Evolutionary conservation across 176 grass and related monocot species (phyloP).

Genomic region (Miscanthus lutarioriparius): DNA sequence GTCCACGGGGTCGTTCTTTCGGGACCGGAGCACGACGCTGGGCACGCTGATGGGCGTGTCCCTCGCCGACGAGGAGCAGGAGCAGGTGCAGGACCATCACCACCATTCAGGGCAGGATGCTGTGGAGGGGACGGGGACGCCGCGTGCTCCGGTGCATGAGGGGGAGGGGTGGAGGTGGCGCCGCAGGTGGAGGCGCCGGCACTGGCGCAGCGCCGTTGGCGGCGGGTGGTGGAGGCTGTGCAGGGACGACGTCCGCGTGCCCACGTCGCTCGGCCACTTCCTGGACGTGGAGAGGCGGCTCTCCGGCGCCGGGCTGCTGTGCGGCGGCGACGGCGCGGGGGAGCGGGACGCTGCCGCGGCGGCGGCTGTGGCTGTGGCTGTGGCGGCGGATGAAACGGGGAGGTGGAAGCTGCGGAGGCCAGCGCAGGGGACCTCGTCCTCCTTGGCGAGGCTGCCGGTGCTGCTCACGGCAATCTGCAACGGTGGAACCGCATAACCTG

Average conservation of each 20-base stretch:
- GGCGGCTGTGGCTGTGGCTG: not conserved
- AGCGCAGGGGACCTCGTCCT: conserved; percentile 26
- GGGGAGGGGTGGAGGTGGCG: conserved; percentile 26
- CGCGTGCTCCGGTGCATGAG: not conserved
- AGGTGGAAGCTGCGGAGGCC: conserved; percentile 33
- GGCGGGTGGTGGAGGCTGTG: conserved; percentile 75
- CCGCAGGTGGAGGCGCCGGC: conserved; percentile 14
- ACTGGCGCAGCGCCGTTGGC: conserved; percentile 27
- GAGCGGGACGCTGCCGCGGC: not conserved
- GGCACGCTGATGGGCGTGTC: conserved; percentile 97
- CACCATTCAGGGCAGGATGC: not conserved
- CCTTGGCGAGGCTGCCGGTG: conserved; percentile 63
- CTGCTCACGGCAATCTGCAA: conserved; percentile 82
- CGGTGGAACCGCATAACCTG: conserved; percentile 32
- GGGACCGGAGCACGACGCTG: conserved; percentile 86
- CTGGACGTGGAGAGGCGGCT: conserved; percentile 75
- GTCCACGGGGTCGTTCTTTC: conserved; percentile 97
- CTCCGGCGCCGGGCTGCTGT: conserved; percentile 45
- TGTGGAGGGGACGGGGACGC: not conserved
- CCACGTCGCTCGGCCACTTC: conserved; percentile 77
- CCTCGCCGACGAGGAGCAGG: conserved; percentile 37
- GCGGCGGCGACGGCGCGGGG: conserved; percentile 37
- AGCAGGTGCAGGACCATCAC: not conserved
- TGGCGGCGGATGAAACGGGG: conserved; percentile 23
- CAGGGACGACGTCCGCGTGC: conserved; percentile 45